These are phyloP conservation scores for Ascochyta clinopodiicola DNA, from an alignment of 2,329 filamentous ascomycete genomes.

Conservation along the genomic window DNA sequence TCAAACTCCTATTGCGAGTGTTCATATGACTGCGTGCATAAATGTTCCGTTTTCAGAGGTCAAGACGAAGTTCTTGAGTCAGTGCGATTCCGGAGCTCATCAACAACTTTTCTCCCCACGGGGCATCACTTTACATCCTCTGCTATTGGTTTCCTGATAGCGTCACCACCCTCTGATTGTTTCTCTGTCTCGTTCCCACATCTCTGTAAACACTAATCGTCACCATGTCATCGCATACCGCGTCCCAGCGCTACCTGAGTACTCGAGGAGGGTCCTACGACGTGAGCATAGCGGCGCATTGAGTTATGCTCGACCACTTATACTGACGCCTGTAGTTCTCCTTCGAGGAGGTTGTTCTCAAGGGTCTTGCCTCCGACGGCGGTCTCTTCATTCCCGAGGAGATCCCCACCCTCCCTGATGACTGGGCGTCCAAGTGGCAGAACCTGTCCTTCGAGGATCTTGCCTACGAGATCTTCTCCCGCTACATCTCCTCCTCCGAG, in stretches of 20 bases:
- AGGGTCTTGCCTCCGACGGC: constrained; percentile 84
- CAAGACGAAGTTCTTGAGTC: constrained; percentile 30
- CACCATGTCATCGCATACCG: constrained; percentile 55
- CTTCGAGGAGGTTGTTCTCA: constrained; percentile 89
- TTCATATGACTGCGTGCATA: background rate
- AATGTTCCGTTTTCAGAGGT: constrained; percentile 14
- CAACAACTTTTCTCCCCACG: constrained; percentile 35
- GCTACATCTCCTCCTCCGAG: constrained; percentile 85
- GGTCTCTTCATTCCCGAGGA: constrained; percentile 89
- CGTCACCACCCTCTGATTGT: constrained; percentile 12
- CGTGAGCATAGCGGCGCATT: constrained; percentile 50
- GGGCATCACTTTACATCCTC: constrained; percentile 22
- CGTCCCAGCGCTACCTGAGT: constrained; percentile 68
- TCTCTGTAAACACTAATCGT: constrained; percentile 4
- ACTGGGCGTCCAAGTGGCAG: constrained; percentile 75
- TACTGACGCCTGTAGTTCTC: constrained; percentile 67
- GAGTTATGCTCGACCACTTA: background rate
- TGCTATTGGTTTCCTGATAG: constrained; percentile 17
- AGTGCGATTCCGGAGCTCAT: constrained; percentile 37
- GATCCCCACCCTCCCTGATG: constrained; percentile 68
- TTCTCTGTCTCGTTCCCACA: background rate
- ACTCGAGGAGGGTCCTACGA: constrained; percentile 69
- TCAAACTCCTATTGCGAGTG: background rate
- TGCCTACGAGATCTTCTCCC: constrained; percentile 81
- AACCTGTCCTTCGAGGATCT: constrained; percentile 81